Conservation (phyloP, 352 stramenopile species). For the Peronospora belbahrii region DNA sequence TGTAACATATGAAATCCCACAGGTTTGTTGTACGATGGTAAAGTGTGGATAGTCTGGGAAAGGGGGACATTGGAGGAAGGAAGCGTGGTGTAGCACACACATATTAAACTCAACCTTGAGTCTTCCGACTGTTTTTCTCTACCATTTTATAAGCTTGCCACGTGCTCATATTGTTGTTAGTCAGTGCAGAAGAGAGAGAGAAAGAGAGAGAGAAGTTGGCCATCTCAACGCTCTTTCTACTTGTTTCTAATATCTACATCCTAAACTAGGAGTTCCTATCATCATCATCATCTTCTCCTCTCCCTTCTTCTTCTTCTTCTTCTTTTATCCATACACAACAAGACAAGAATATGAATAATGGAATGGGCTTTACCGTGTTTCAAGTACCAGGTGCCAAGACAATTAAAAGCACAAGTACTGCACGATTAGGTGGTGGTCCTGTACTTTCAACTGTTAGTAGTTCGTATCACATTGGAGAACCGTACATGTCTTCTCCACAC, state of each 20-base stretch:
- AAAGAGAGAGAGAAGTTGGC: background rate
- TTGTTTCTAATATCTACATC: too few species aligned
- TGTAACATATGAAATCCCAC: too few species aligned
- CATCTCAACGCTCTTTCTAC: constrained; percentile 12
- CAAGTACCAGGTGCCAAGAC: constrained; percentile 45
- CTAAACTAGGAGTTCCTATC: too few species aligned
- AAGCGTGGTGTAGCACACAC: too few species aligned
- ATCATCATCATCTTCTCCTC: too few species aligned
- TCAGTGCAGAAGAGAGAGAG: too few species aligned
- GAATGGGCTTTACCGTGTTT: constrained; percentile 60
- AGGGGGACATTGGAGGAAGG: too few species aligned
- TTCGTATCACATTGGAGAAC: constrained; percentile 15
- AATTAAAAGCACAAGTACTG: constrained; percentile 19
- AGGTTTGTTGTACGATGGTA: background rate
- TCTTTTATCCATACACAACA: background rate
- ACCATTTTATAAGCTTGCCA: too few species aligned
- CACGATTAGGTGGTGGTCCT: constrained; percentile 18
- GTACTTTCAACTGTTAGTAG: constrained; percentile 11
- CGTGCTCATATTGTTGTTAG: too few species aligned
- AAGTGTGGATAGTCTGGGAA: too few species aligned
- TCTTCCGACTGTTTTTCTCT: too few species aligned
- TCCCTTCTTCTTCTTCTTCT: background rate
- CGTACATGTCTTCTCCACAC: constrained; percentile 9
- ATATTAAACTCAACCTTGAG: too few species aligned
- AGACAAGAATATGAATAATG: constrained; percentile 34